These are phyloP conservation scores for Scheffersomyces quercinus DNA, from an alignment of 1,139 yeast genomes.

Conservation along the genomic window DNA sequence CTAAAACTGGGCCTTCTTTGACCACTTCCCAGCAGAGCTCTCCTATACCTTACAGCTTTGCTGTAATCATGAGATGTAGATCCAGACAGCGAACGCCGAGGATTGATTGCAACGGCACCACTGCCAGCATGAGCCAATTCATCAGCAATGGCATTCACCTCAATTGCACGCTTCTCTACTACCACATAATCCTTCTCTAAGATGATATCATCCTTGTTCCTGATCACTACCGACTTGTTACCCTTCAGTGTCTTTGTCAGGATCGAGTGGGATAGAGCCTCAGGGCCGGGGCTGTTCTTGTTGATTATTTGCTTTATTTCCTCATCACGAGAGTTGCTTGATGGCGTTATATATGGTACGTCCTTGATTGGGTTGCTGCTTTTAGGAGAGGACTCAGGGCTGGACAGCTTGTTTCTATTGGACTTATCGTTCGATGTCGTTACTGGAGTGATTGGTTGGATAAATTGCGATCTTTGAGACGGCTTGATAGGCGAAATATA, in stretches of 20 bases:
- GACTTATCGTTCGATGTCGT: neutral
- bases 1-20: slow-evolving; percentile 51
- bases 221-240: slow-evolving; percentile 13
- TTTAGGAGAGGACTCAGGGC: slow-evolving; percentile 3
- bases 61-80: neutral
- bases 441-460: slow-evolving; percentile 15
- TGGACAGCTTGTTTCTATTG: neutral
- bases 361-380: neutral
- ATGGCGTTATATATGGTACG: neutral
- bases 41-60: slow-evolving; percentile 15
- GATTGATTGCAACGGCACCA: slow-evolving; percentile 50
- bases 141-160: slow-evolving; percentile 93
- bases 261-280: slow-evolving; percentile 25
- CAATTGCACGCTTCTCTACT: slow-evolving; percentile 91
- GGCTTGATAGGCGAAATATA: slow-evolving; percentile 51
- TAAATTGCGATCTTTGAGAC: slow-evolving; percentile 16
- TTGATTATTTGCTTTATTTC: slow-evolving; percentile 45
- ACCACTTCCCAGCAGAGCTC: slow-evolving; percentile 35
- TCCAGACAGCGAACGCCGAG: slow-evolving; percentile 18
- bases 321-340: slow-evolving; percentile 36
- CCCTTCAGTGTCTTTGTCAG: slow-evolving; percentile 14
- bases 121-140: slow-evolving; percentile 74
- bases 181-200: slow-evolving; percentile 88
- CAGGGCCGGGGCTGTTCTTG: slow-evolving; percentile 47
- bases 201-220: slow-evolving; percentile 42